Base-by-base conservation (phyloP, 495 filamentous ascomycete species). In the Trichocladium uniseriatum region DNA sequence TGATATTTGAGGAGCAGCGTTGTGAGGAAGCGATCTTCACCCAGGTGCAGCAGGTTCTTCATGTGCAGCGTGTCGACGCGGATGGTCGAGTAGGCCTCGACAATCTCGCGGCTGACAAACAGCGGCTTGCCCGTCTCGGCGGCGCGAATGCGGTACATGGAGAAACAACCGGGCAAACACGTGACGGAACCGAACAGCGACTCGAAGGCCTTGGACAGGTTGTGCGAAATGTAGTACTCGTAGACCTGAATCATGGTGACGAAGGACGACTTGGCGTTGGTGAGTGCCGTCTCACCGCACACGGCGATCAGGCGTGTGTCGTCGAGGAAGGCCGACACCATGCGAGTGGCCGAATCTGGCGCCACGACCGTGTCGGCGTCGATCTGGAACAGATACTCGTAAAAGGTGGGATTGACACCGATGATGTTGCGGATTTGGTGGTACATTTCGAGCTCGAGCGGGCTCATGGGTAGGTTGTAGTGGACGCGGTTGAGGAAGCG, bases 221-320 rank as follows among this genome's bases (percentile, higher is more conserved):
- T 94, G 75, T 98, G 92, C 45, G 94, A 97, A 53, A 98, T 98
- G 70, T 90, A 98, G 75, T 98, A 95, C 69, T 98, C 92, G 74
- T 98, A 98, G 15, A 98, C 92, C 67, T 98, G 92, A 53, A 99
- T 97, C 90, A 97, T 97, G 28, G 92, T 99, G 51, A 92, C 77
- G 55, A 89, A 86, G 13, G 90, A 95, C 14, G 85, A 77, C 66
- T 95, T 94, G 43, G 89, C 86, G 60, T 99, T 99, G 42, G 84
- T 87, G 21, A 99, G 73, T 9, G 84, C 83, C 0, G 92, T 99
- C 67, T 99, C 92, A 59, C 92, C 92, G 62, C 94, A 99, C 43
- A 92, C 79, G 55, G 84, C 92, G 60, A 95, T 88, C 18, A 97
- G 75, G 38, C 88, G 82, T 13, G 89, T 94, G 64, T 99, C 92